Base-by-base conservation (phyloP, 1,139 yeast genomes). In the Nakaseomyces bracarensis region DNA sequence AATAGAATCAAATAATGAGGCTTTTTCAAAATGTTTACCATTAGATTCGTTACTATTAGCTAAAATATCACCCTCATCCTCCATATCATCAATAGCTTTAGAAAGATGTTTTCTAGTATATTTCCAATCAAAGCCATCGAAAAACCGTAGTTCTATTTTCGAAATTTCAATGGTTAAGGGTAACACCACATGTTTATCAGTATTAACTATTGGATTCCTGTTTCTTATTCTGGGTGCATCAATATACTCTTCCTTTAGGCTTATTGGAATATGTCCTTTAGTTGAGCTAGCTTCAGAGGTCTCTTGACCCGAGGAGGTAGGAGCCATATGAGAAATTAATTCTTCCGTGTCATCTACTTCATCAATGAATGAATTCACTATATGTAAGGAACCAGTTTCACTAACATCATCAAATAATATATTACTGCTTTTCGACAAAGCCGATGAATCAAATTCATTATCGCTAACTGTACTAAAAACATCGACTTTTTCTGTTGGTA, bases 121-220 rank as follows among this genome's bases (percentile, higher is more conserved):
- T 44, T 74, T 74, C 95, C 97, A 87, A 58, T 91, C 98, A 56
- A 80, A 91, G 0, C 99, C 99, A 65, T 91, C 98, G 58, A 75
- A 79, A 31, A 91, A 63, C 45, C 74, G 77, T 46, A 91, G 64
- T 3, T 62, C 62, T 0, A 71, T 60, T 37, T 68, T 69, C 4
- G 69, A 57, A 8, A 72, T 38, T 9, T 49, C 43, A 1, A 52
- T 30, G 31, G 41, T 46, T 14, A 53, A 27, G 7, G 39, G 43
- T 3, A 47, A 21, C 19, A 43, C 43, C n/a, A 36, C 25, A 11
- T 36, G 39, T 42, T 16, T 25, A 14, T 27, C 30, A 7, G 13
- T 18, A 4, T 7, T 5, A 6, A 4, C 10, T 16, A 18, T 11
- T 19, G 31, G 19, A 3, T 6, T 9, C n/a, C 10, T 37, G 3